Conservation (phyloP, 495 filamentous ascomycete species). For the Penicillium steckii region DNA sequence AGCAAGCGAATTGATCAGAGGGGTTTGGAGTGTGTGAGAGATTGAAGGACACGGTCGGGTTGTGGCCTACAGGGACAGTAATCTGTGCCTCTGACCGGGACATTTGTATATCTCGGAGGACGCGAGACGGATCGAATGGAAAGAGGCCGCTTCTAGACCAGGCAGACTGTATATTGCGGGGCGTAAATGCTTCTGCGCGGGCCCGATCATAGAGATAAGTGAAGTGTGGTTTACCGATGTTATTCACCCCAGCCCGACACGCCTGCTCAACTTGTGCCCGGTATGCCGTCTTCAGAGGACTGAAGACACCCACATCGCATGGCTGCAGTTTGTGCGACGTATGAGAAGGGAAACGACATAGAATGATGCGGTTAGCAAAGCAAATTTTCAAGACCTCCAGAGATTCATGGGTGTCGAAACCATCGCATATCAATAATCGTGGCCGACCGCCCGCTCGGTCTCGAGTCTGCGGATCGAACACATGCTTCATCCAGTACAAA, state of each 20-base stretch:
- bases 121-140: slow-evolving; percentile 33
- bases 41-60: slow-evolving; percentile 14
- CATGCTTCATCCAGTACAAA: slow-evolving; percentile 31
- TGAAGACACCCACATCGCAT: slow-evolving; percentile 29
- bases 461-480: slow-evolving; percentile 33
- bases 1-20: slow-evolving; percentile 27
- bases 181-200: slow-evolving; percentile 27
- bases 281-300: slow-evolving; percentile 24
- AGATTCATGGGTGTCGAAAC: slow-evolving; percentile 26
- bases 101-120: slow-evolving; percentile 22
- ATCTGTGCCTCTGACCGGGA: slow-evolving; percentile 22
- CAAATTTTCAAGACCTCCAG: slow-evolving; percentile 27
- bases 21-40: slow-evolving; percentile 27
- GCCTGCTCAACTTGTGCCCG: slow-evolving; percentile 19
- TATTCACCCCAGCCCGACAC: slow-evolving; percentile 21
- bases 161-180: slow-evolving; percentile 30
- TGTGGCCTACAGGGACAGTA: slow-evolving; percentile 18
- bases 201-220: slow-evolving; percentile 31
- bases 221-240: slow-evolving; percentile 33
- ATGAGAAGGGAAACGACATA: slow-evolving; percentile 28
- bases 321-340: slow-evolving; percentile 30
- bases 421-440: slow-evolving; percentile 26
- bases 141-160: slow-evolving; percentile 31
- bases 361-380: slow-evolving; percentile 31
- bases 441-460: slow-evolving; percentile 16